These are phyloP conservation scores for Ogataea populi-albae DNA, from an alignment of 805 yeast genomes.

Conservation along the genomic window DNA sequence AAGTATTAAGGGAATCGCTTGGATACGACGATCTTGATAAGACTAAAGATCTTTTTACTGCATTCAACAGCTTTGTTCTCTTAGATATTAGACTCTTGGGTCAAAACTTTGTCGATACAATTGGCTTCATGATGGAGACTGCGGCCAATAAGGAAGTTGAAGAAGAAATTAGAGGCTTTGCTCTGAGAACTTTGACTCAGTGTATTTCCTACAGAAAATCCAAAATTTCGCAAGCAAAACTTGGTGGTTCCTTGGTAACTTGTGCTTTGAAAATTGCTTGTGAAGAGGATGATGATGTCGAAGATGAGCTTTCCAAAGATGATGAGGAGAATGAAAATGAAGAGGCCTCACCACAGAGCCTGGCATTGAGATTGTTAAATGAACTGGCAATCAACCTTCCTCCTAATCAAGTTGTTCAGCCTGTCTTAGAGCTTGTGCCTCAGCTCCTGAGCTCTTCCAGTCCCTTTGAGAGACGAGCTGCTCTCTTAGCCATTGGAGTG, in stretches of 20 bases:
- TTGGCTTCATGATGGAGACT: conserved; percentile 73
- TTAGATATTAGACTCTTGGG: conserved; percentile 79
- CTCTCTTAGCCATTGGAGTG: conserved; percentile 74
- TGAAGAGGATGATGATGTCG: conserved; percentile 77
- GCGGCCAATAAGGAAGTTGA: conserved; percentile 64
- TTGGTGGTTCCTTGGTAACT: conserved; percentile 77
- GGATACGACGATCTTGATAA: conserved; percentile 66
- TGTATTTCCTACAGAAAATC: conserved; percentile 77
- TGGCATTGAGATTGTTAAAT: conserved; percentile 78
- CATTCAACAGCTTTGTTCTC: conserved; percentile 74
- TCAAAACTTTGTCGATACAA: conserved; percentile 62
- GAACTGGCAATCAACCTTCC: conserved; percentile 82
- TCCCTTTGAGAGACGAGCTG: conserved; percentile 82
- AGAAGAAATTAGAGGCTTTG: conserved; percentile 78
- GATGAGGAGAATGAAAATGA: conserved; percentile 93
- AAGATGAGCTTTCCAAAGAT: conserved; percentile 69
- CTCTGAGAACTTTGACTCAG: conserved; percentile 79
- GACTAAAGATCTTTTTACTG: conserved; percentile 75
- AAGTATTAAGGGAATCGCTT: conserved; percentile 73
- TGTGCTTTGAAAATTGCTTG: conserved; percentile 75
- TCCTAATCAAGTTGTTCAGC: conserved; percentile 84
- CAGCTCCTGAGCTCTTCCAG: conserved; percentile 59
- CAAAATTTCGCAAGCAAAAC: conserved; percentile 72
- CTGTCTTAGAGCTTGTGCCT: conserved; percentile 65
- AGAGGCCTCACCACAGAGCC: conserved; percentile 73